Percentiles rank a stretch among this genome's conserved stretches.
Conservation (phyloP, 2,329 filamentous ascomycete genomes). For the Venturia oleaginea region DNA sequence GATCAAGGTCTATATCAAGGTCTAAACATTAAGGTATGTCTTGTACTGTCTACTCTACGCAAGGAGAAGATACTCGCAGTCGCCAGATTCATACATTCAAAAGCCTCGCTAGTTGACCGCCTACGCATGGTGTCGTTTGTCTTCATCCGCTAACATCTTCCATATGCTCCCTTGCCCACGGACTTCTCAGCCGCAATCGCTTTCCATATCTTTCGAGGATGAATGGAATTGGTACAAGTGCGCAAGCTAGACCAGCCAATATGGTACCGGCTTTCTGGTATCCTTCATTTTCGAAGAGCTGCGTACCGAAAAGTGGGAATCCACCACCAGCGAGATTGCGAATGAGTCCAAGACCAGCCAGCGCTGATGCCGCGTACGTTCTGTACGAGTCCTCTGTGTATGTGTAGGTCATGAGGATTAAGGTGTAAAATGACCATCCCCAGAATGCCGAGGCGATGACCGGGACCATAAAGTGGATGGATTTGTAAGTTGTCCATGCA, state of each 20-base stretch:
- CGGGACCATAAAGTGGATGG: conserved; percentile 71
- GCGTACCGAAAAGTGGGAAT: conserved; percentile 63
- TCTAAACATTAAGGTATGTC: too few species aligned
- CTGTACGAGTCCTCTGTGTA: conserved; percentile 72
- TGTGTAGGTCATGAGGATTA: conserved; percentile 75
- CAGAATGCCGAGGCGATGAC: conserved; percentile 65
- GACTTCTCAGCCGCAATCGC: conserved; percentile 46
- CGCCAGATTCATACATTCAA: neutral
- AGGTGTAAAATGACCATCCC: conserved; percentile 54
- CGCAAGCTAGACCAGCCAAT: conserved; percentile 62
- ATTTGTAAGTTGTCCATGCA: conserved; percentile 76
- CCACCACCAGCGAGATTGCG: conserved; percentile 65
- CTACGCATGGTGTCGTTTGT: neutral
- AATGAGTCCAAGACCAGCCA: conserved; percentile 71
- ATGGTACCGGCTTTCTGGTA: conserved; percentile 73
- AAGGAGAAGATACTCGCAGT: neutral
- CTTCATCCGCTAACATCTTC: conserved; percentile 9
- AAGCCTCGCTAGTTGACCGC: neutral
- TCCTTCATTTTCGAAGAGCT: conserved; percentile 60
- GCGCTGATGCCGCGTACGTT: conserved; percentile 70
- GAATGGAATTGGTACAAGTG: conserved; percentile 72
- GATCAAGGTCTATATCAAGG: too few species aligned
- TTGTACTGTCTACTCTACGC: neutral
- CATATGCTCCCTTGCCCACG: conserved; percentile 36
- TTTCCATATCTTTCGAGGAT: conserved; percentile 60